These are phyloP conservation scores for Saprolegnia parasitica DNA, from an alignment of 352 stramenopile genomes.

Conservation along the genomic window DNA sequence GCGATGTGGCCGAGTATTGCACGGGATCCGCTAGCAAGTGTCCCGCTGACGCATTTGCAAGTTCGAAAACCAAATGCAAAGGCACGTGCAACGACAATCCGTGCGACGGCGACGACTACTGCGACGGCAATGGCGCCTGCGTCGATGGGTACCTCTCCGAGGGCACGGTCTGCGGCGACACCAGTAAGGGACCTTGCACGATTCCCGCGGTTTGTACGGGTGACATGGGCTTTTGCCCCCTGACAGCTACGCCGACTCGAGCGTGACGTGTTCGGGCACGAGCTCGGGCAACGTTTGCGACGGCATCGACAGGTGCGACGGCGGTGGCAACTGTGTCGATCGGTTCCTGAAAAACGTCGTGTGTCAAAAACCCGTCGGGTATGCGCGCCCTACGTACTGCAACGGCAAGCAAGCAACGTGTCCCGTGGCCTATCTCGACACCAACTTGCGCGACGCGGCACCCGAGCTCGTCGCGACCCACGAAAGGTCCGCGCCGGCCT, in stretches of 20 bases:
- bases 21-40: not conserved
- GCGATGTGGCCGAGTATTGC: not conserved
- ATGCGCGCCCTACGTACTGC: not conserved
- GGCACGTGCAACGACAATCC: not conserved
- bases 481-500: no score
- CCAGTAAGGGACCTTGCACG: not conserved
- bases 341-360: not conserved
- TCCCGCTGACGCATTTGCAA: not conserved
- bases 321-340: not conserved
- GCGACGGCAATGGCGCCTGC: not conserved
- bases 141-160: not conserved
- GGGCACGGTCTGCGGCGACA: not conserved
- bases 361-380: not conserved
- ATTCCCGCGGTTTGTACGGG: not conserved
- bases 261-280: not conserved
- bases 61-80: not conserved
- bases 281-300: not conserved
- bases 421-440: not conserved
- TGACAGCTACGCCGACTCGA: not conserved
- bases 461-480: not conserved
- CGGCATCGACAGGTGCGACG: not conserved
- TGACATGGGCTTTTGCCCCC: not conserved
- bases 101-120: not conserved
- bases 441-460: not conserved
- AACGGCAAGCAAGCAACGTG: constrained; percentile 2